These are phyloP conservation scores for Hypoxylon sp. DNA, from an alignment of 2,329 filamentous ascomycete genomes.

Conservation along the genomic window DNA sequence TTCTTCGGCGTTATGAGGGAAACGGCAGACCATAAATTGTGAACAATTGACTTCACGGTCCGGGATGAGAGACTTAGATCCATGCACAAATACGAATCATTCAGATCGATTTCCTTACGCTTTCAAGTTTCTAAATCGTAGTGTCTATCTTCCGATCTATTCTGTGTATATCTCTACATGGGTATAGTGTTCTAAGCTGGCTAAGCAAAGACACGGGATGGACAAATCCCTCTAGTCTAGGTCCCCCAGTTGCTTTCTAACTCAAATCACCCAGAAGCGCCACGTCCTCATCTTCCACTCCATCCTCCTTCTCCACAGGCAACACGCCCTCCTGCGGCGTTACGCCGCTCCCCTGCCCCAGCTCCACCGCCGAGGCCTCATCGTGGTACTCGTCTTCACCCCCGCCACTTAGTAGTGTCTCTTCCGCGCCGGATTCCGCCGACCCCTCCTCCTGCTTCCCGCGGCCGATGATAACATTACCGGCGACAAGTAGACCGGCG, in stretches of 20 bases:
- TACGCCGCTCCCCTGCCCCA: slow-evolving; percentile 9
- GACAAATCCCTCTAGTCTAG: not conserved
- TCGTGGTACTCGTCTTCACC: slow-evolving; percentile 5
- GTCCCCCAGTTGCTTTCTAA: slow-evolving; percentile 17
- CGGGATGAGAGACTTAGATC: slow-evolving; percentile 4
- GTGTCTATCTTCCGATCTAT: not conserved
- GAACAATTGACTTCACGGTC: slow-evolving; percentile 14
- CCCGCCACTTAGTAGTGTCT: slow-evolving; percentile 10
- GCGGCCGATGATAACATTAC: slow-evolving; percentile 81
- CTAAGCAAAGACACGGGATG: not conserved
- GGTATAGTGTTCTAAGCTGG: slow-evolving; percentile 14
- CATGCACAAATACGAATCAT: slow-evolving; percentile 20
- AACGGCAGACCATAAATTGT: slow-evolving; percentile 22
- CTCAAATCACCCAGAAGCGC: slow-evolving; percentile 44
- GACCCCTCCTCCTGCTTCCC: slow-evolving; percentile 55
- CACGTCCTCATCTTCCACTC: slow-evolving; percentile 39
- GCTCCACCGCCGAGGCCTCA: slow-evolving; percentile 28
- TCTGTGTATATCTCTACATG: not conserved
- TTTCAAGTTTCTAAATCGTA: not conserved
- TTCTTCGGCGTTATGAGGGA: slow-evolving; percentile 29
- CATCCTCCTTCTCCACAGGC: slow-evolving; percentile 33
- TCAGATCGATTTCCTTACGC: not conserved
- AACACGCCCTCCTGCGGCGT: slow-evolving; percentile 22
- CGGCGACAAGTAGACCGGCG: slow-evolving; percentile 76
- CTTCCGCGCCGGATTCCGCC: not conserved